phyloP scores from a whole-genome alignment of 352 stramenopile species.

The Pythium brassicae region DNA sequence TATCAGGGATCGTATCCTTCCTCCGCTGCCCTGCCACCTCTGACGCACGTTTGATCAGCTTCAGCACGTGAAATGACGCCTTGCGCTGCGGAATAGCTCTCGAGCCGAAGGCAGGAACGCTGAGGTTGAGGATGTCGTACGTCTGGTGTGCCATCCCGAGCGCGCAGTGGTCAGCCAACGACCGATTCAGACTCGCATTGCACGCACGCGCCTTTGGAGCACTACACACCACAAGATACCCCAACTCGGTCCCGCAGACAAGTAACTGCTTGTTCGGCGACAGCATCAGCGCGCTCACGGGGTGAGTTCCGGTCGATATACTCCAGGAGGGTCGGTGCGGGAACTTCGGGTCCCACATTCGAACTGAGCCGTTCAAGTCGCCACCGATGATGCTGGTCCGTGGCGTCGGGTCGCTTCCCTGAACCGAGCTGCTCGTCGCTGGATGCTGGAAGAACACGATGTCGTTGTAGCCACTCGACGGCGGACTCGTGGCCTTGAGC shows the following conservation, averaged over 20 bases:
- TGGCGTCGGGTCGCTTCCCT: constrained; percentile 10
- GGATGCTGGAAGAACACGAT: constrained; percentile 41
- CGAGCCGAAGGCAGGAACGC: constrained; percentile 62
- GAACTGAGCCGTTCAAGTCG: constrained; percentile 58
- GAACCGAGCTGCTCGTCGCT: not conserved
- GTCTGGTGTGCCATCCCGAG: constrained; percentile 23
- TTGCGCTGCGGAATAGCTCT: constrained; percentile 52
- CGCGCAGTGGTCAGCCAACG: not conserved
- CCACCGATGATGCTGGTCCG: constrained; percentile 39
- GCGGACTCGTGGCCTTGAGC: constrained; percentile 60
- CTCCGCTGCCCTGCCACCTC: no score
- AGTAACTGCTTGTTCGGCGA: constrained; percentile 42
- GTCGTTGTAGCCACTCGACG: constrained; percentile 74
- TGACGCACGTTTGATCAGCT: constrained; percentile 44
- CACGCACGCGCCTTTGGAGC: no score
- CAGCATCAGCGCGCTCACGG: constrained; percentile 46
- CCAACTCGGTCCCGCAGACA: constrained; percentile 56
- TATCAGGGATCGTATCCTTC: no score
- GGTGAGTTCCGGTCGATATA: constrained; percentile 40
- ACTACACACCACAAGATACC: constrained; percentile 44
- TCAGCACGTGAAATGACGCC: constrained; percentile 32
- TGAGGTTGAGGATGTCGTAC: constrained; percentile 58
- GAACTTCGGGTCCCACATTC: constrained; percentile 63
- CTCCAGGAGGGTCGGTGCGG: constrained; percentile 47
- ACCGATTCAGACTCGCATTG: not conserved